These are phyloP conservation scores for Podila epigama DNA, from an alignment of 192 early-diverging fungal genomes.

Conservation along the genomic window DNA sequence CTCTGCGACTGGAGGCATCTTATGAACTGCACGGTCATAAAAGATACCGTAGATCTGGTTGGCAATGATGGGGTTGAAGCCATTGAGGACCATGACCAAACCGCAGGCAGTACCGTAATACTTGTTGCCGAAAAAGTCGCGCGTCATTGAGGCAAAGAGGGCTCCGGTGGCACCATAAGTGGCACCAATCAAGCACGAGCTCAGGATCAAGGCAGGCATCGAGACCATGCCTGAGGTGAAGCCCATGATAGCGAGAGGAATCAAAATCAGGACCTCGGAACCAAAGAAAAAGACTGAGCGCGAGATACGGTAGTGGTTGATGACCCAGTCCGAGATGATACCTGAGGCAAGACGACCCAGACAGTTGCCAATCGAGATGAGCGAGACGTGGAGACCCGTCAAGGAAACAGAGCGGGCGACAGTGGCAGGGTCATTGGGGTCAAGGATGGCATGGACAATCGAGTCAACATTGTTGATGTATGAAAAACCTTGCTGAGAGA, in stretches of 20 bases:
- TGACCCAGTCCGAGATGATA: slow-evolving; percentile 46
- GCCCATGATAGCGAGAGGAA: slow-evolving; percentile 39
- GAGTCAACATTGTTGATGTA: slow-evolving; percentile 51
- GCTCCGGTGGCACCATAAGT: slow-evolving; percentile 46
- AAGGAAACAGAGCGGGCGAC: slow-evolving; percentile 16
- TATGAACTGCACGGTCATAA: slow-evolving; percentile 29
- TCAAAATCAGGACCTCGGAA: slow-evolving; percentile 35
- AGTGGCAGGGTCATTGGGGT: slow-evolving; percentile 28
- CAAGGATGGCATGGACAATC: slow-evolving; percentile 38
- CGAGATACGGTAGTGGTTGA: slow-evolving; percentile 39
- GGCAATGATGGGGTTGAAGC: slow-evolving; percentile 45
- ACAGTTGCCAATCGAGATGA: slow-evolving; percentile 47
- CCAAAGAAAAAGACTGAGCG: slow-evolving; percentile 46
- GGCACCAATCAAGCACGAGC: slow-evolving; percentile 38
- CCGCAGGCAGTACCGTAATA: slow-evolving; percentile 46
- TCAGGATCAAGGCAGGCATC: slow-evolving; percentile 5
- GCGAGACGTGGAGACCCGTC: slow-evolving; percentile 38
- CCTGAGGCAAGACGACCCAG: slow-evolving; percentile 44
- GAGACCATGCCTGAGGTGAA: slow-evolving; percentile 19
- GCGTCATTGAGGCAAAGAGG: slow-evolving; percentile 41
- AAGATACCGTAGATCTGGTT: slow-evolving; percentile 45
- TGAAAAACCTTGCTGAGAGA: slow-evolving; percentile 43
- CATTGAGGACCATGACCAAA: slow-evolving; percentile 47
- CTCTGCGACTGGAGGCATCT: slow-evolving; percentile 3
- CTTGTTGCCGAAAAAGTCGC: slow-evolving; percentile 39